Conservation (phyloP, 768 basidiomycete genomes). For the Phanerodontia chrysosporium region DNA sequence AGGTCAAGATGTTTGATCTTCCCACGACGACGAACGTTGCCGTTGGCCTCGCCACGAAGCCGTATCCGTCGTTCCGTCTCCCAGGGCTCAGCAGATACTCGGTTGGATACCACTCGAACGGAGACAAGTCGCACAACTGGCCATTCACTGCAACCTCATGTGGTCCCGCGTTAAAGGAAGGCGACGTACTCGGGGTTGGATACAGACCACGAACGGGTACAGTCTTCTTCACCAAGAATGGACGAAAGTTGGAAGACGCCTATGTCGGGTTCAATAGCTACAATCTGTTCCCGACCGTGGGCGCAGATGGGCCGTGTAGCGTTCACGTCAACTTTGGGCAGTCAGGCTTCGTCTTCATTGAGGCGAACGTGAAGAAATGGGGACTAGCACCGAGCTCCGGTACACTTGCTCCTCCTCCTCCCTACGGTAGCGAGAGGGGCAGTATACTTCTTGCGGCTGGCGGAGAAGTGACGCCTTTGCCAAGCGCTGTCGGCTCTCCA, state of each 20-base stretch:
- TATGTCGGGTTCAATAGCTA: constrained; percentile 84
- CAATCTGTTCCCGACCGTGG: constrained; percentile 97
- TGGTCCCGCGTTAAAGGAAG: constrained; percentile 83
- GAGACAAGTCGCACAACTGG: constrained; percentile 96
- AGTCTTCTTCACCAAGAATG: constrained; percentile 99
- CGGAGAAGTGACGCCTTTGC: constrained; percentile 32
- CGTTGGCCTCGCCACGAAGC: constrained; percentile 93
- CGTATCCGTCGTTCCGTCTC: constrained; percentile 91
- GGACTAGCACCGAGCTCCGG: constrained; percentile 96
- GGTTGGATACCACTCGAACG: constrained; percentile 92
- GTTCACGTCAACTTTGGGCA: constrained; percentile 98
- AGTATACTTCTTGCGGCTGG: constrained; percentile 94
- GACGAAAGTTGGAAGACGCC: constrained; percentile 94
- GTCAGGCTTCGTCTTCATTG: constrained; percentile 97
- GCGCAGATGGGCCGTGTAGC: constrained; percentile 93
- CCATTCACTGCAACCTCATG: constrained; percentile 86
- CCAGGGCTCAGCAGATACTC: constrained; percentile 85
- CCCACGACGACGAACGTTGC: constrained; percentile 84
- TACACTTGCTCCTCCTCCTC: constrained; percentile 94
- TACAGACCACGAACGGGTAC: constrained; percentile 95
- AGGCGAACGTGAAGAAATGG: constrained; percentile 99
- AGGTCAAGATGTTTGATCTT: constrained; percentile 98
- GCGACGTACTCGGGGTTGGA: constrained; percentile 93
- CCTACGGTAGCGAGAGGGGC: constrained; percentile 95
- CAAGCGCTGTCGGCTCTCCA: constrained; percentile 36